Base-by-base conservation (phyloP, 768 basidiomycete species). In the Amanita muscaria region DNA sequence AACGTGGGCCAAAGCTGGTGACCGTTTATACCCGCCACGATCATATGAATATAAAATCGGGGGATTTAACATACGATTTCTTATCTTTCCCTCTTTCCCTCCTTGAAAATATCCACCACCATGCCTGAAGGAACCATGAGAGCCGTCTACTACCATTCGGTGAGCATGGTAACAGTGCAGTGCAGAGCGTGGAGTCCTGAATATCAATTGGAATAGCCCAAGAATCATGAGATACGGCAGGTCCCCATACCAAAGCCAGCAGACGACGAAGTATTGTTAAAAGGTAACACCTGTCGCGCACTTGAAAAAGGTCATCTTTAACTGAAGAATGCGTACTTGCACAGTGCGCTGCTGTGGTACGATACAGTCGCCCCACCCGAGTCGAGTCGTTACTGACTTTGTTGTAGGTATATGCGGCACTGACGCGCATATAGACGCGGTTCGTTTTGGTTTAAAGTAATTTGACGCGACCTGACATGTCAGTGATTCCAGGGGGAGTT, bases 211-310 rank as follows among this genome's bases (percentile, higher is more conserved):
- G 12, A 14, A 18, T 47, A 85, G 81, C 77, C 85, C 43, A 64
- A 67, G 53, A 61, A 84, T 40, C 88, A 87, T 52, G 74, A 76
- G 45, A 69, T 87, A 47, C 78, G 69, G 53, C 63, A 77, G 30
- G 82, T 87, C 6, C 79, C 81, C 4, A 75, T 86, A 44, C 85
- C 85, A 5, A 48, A 72, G 47, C 67, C 76, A 48, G 72, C 72
- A 25, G 80, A 83, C 49, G 74, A 84, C 42, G 86, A 88, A 21
- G 74, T 88, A 39, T 70, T 88, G 42, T 66, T 88, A 52, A 86
- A 88, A 72, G 83, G 82, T 78, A 40, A 44, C 55, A 10, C 18
- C 31, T 34, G 5, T 27, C 3, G 40, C 22, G 37, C 35, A 49
- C 42, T 42, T 16, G 18, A 18, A 29, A n/a, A 23, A 5, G 11